These are phyloP conservation scores for Populus deltoides DNA, from an alignment of 345 rosid species.

Conservation along the genomic window DNA sequence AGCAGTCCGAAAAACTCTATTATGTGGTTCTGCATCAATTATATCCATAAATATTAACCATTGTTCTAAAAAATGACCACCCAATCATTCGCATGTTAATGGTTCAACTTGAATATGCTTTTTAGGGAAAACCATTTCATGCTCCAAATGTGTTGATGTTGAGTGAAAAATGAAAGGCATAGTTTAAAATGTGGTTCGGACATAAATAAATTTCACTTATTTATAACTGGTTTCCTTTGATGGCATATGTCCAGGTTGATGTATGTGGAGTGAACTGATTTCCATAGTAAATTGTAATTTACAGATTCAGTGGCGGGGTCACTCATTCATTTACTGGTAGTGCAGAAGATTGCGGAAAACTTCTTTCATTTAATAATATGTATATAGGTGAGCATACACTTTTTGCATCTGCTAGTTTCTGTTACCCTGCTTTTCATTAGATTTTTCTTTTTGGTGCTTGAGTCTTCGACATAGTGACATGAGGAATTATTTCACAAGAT, in stretches of 20 bases:
- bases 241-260: not conserved
- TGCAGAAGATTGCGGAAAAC: conserved; percentile 66
- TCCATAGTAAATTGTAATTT: conserved; percentile 5
- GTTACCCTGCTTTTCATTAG: not conserved
- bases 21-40: not conserved
- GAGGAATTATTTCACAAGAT: not conserved
- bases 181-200: not conserved
- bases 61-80: not conserved
- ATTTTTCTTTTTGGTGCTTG: not conserved
- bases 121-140: not conserved
- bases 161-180: not conserved
- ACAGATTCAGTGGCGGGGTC: conserved; percentile 81
- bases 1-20: not conserved
- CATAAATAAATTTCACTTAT: not conserved
- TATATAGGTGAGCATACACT: conserved; percentile 52
- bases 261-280: not conserved
- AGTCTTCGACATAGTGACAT: not conserved
- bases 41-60: not conserved
- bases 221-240: not conserved
- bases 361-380: conserved; percentile 68
- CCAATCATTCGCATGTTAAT: not conserved
- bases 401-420: not conserved
- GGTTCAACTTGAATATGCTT: conserved; percentile 1
- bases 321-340: conserved; percentile 91
- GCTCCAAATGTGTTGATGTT: not conserved